Percentiles rank a stretch among this genome's conserved stretches.
phyloP scores from a whole-genome alignment of 2,329 filamentous ascomycete genomes.

The Neofusicoccum cordaticola region DNA sequence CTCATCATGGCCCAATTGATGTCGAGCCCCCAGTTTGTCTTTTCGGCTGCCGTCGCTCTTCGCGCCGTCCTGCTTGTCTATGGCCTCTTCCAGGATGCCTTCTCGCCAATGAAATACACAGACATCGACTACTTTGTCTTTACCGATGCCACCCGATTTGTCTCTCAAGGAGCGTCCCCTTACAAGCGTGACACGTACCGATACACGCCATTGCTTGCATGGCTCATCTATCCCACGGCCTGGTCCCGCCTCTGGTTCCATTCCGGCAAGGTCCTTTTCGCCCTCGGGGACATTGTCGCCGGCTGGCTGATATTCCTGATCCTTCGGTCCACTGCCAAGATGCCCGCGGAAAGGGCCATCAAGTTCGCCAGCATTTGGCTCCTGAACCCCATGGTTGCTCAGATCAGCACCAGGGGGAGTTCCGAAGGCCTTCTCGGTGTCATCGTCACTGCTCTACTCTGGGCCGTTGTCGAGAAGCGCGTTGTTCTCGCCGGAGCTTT shows the following conservation, averaged over 20 bases:
- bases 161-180: constrained; percentile 66
- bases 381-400: constrained; percentile 96
- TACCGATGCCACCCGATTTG: constrained; percentile 84
- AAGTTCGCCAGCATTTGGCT: constrained; percentile 86
- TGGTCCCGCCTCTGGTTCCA: constrained; percentile 61
- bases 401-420: constrained; percentile 91
- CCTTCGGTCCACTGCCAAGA: constrained; percentile 40
- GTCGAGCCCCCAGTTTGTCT: constrained; percentile 35
- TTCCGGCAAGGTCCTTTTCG: constrained; percentile 85
- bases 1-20: constrained; percentile 30
- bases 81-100: constrained; percentile 86
- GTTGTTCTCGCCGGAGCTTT: constrained; percentile 67
- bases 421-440: constrained; percentile 88
- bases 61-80: constrained; percentile 76
- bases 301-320: constrained; percentile 71
- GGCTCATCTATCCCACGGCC: constrained; percentile 80
- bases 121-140: constrained; percentile 99
- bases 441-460: constrained; percentile 77
- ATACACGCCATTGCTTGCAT: constrained; percentile 91
- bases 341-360: constrained; percentile 53
- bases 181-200: constrained; percentile 93
- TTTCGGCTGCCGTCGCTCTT: constrained; percentile 55
- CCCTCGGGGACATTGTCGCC: constrained; percentile 75
- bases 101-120: constrained; percentile 93
- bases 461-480: constrained; percentile 68